Conservation (phyloP, 2,329 filamentous ascomycete species). For the Mollisia scopiformis region DNA sequence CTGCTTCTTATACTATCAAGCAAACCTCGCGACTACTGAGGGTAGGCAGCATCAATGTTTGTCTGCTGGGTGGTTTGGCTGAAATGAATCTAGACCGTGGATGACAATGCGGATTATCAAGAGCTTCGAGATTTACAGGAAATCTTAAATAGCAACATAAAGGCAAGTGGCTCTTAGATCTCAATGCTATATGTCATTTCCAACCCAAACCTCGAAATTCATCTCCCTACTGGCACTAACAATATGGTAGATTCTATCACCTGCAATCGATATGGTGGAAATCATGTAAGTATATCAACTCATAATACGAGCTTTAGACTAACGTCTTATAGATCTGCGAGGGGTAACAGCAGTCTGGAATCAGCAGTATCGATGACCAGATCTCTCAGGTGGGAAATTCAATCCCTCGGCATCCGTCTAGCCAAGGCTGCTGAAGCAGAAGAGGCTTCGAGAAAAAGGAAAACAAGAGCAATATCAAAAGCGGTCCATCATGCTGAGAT, state of each 20-base stretch:
- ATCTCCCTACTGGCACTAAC: neutral
- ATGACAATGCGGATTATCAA: conserved; percentile 66
- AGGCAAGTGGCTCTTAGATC: conserved; percentile 51
- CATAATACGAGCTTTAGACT: too few species aligned
- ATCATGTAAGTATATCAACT: conserved; percentile 65
- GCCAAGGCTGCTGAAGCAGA: conserved; percentile 69
- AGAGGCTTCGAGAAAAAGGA: conserved; percentile 51
- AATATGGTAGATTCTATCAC: conserved; percentile 72
- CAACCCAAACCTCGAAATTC: neutral
- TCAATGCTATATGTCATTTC: conserved; percentile 1
- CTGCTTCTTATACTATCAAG: conserved; percentile 80
- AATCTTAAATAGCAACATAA: conserved; percentile 83
- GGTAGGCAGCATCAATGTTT: conserved; percentile 42
- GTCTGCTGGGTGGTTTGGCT: neutral
- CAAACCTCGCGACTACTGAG: conserved; percentile 80
- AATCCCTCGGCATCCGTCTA: conserved; percentile 75
- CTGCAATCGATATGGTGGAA: conserved; percentile 90
- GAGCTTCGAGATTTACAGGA: conserved; percentile 75
- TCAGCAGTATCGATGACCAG: conserved; percentile 84
- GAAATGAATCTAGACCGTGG: conserved; percentile 57
- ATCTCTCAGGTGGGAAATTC: conserved; percentile 80
- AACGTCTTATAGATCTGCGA: conserved; percentile 55
- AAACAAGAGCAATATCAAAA: conserved; percentile 50
- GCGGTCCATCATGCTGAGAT: conserved; percentile 67
- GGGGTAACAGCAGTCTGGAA: conserved; percentile 80